A percentile compares a stretch with the other conserved stretches of the same genome.
phyloP scores from a whole-genome alignment of 2,329 filamentous ascomycete species.

The Karstenula rhodostoma region DNA sequence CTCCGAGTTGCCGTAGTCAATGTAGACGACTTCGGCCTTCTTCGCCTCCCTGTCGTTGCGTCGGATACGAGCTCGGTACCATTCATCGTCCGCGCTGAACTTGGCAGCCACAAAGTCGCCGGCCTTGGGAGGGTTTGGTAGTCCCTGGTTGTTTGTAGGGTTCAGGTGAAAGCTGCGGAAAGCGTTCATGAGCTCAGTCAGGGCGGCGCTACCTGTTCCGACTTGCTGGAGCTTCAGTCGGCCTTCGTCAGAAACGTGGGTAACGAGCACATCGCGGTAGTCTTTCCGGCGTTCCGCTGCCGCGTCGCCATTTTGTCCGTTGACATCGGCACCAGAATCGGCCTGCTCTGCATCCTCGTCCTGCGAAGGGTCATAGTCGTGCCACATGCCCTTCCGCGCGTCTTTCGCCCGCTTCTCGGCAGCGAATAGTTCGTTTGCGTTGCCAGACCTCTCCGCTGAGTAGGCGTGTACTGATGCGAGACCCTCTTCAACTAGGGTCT shows the following conservation, averaged over 20 bases:
- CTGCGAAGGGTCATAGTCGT: constrained; percentile 90
- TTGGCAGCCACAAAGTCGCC: constrained; percentile 91
- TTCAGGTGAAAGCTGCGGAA: constrained; percentile 93
- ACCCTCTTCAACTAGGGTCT: constrained; percentile 91
- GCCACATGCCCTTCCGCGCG: constrained; percentile 85
- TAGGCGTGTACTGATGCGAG: constrained; percentile 91
- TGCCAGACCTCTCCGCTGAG: constrained; percentile 94
- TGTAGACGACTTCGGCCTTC: constrained; percentile 88
- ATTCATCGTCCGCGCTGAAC: constrained; percentile 87
- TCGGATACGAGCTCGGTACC: constrained; percentile 92
- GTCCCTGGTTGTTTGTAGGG: constrained; percentile 76
- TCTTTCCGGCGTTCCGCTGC: constrained; percentile 76
- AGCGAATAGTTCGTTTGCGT: constrained; percentile 83
- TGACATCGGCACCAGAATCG: constrained; percentile 57
- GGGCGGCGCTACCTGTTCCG: constrained; percentile 81
- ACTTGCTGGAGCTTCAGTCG: constrained; percentile 92
- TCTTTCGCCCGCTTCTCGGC: constrained; percentile 93
- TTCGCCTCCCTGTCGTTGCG: constrained; percentile 89
- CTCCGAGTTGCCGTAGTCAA: constrained; percentile 97
- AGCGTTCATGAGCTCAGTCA: constrained; percentile 87
- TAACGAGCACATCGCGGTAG: constrained; percentile 93
- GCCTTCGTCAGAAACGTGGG: constrained; percentile 83
- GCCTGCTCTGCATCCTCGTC: constrained; percentile 70
- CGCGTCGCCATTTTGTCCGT: constrained; percentile 59
- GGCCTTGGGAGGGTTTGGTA: constrained; percentile 81